These are phyloP conservation scores for Collariella sp. DNA, from an alignment of 495 filamentous ascomycete genomes.

Conservation along the genomic window DNA sequence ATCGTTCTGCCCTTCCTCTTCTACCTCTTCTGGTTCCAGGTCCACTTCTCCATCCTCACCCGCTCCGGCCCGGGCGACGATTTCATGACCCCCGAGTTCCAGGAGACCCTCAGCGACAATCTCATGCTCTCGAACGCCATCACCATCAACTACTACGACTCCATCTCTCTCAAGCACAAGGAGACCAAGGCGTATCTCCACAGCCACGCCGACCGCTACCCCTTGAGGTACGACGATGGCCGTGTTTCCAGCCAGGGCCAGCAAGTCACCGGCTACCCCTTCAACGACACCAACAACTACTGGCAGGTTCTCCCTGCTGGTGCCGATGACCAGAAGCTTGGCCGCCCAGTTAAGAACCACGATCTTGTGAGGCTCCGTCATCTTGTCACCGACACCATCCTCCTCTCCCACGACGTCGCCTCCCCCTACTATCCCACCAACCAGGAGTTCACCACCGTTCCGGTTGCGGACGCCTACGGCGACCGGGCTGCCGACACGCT, in stretches of 20 bases:
- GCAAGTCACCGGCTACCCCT: conserved; percentile 96
- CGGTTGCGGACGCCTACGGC: conserved; percentile 62
- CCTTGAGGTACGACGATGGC: conserved; percentile 92
- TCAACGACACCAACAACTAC: conserved; percentile 97
- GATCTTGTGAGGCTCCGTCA: conserved; percentile 86
- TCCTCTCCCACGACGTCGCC: conserved; percentile 96
- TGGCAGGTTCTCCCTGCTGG: conserved; percentile 79
- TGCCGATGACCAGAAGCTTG: conserved; percentile 43
- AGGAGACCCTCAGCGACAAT: conserved; percentile 93
- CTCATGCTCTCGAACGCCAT: conserved; percentile 78
- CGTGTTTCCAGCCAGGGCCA: conserved; percentile 96
- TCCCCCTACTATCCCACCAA: conserved; percentile 96
- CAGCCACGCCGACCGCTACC: conserved; percentile 83
- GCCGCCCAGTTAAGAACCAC: conserved; percentile 67
- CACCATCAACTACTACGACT: conserved; percentile 82
- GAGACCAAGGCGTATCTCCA: conserved; percentile 95
- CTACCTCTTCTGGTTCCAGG: conserved; percentile 99
- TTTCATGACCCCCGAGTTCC: conserved; percentile 97
- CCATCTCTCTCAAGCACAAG: conserved; percentile 83
- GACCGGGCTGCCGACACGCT: conserved; percentile 80
- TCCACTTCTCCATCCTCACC: conserved; percentile 85
- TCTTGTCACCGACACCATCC: conserved; percentile 73
- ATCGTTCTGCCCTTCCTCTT: conserved; percentile 91
- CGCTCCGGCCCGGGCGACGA: conserved; percentile 93
- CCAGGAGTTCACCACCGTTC: conserved; percentile 90